Evolutionary conservation across 179 eudicot species (phyloP), one percentile per base, ranked within the genome.

Genomic region (Pouteria campechiana): DNA sequence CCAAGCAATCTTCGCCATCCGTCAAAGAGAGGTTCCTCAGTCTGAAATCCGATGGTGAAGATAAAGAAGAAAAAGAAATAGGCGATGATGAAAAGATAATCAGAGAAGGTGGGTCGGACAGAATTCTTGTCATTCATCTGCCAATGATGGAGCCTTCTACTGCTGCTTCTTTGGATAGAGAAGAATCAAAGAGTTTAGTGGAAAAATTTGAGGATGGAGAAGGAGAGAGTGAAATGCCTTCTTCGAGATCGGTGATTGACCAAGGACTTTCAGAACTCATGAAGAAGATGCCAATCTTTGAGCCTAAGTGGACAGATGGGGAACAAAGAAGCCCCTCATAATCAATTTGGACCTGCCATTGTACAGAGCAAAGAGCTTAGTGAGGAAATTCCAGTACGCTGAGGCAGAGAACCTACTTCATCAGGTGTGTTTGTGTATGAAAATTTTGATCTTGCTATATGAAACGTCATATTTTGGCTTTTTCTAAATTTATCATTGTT

Each of bases 321-420:
- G 28, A 24, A 65, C 18, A 9, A 73, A 67, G 33, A 65, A 50
- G 54, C 90, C 82, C 0, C 73, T 90, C 39, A 34, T 25, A 43
- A 69, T 90, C 52, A 90, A 90, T 58, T 50, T 90, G 69, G 98
- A 89, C 53, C 63, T 90, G 67, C 83, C 93, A 27, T 52, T 90
- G 69, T 90, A 81, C 52, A 65, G 56, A 56, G 93, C 86, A 3
- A 90, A 79, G 69, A 38, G 72, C 38, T 41, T 86, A 19, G 54
- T 78, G 1, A 50, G 77, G 64, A 81, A 72, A 25, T 79, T 50
- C 56, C 77, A 58, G 63, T 81, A 44, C 48, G 48, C 40, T 41
- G 84, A 79, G 39, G 98, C 98, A 21, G 76, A 74, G 56, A 62
- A 66, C 4, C 56, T 90, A 12, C 74, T 90, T 28, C 76, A 61